Percentiles rank a stretch among this genome's conserved stretches.
phyloP scores from a whole-genome alignment of 306 rosid species.

The Elaeagnus macrophylla region DNA sequence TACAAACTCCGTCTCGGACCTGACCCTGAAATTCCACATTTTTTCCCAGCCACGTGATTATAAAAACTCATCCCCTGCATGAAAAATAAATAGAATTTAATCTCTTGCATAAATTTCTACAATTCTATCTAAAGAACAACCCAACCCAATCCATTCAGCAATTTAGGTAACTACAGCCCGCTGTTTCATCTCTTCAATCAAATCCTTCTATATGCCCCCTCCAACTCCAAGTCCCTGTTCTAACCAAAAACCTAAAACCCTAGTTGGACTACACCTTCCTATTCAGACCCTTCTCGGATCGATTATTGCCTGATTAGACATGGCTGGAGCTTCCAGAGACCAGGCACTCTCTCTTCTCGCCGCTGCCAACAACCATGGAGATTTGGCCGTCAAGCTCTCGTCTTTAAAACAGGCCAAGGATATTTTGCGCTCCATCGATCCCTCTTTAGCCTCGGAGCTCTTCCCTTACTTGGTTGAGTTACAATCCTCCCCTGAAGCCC shows the following conservation, averaged over 20 bases:
- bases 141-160: too few species aligned
- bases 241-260: constrained; percentile 28
- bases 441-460: constrained; percentile 57
- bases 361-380: constrained; percentile 90
- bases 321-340: constrained; percentile 63
- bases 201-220: not conserved
- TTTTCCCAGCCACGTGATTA: too few species aligned
- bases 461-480: constrained; percentile 84
- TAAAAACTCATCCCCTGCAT: too few species aligned
- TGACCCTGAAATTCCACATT: too few species aligned
- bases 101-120: too few species aligned
- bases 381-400: constrained; percentile 68
- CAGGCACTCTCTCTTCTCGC: constrained; percentile 81
- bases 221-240: constrained; percentile 13
- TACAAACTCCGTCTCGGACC: too few species aligned
- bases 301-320: constrained; percentile 10
- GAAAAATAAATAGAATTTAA: too few species aligned
- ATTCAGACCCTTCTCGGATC: not conserved
- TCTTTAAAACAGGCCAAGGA: constrained; percentile 73
- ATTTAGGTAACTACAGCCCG: too few species aligned
- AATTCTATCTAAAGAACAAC: too few species aligned
- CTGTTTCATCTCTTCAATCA: not conserved
- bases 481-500: constrained; percentile 69
- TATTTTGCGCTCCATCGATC: constrained; percentile 53
- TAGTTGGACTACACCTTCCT: constrained; percentile 3